A percentile compares a stretch with the other conserved stretches of the same genome.
phyloP scores from a whole-genome alignment of 768 basidiomycete genomes.

The Phylloporus rhodoxanthus region DNA sequence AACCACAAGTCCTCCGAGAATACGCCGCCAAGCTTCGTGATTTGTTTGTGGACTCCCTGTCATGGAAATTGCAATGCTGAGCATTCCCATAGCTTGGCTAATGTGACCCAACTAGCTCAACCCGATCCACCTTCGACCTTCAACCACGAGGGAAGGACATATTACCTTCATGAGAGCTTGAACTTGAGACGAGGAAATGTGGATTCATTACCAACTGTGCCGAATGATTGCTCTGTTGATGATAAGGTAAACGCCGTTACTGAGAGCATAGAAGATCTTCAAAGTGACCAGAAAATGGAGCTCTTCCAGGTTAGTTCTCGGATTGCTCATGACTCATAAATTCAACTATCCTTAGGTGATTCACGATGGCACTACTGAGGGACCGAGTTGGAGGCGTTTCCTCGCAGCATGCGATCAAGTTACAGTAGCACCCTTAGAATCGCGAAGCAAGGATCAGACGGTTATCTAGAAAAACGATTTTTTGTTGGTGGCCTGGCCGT shows the following conservation, averaged over 20 bases:
- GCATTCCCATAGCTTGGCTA: slow-evolving; percentile 29
- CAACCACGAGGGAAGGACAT: slow-evolving; percentile 32
- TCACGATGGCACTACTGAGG: slow-evolving; percentile 35
- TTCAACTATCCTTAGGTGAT: slow-evolving; percentile 35
- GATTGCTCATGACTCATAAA: not conserved
- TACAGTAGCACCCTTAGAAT: slow-evolving; percentile 27
- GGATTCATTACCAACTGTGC: slow-evolving; percentile 4
- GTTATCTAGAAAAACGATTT: slow-evolving; percentile 9
- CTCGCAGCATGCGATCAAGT: slow-evolving; percentile 41
- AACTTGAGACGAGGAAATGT: slow-evolving; percentile 41
- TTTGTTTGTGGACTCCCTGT: slow-evolving; percentile 36
- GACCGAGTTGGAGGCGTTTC: slow-evolving; percentile 42
- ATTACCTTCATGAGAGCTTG: slow-evolving; percentile 42
- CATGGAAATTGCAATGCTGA: slow-evolving; percentile 2
- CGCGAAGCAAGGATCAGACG: slow-evolving; percentile 15
- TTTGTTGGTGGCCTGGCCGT: not conserved
- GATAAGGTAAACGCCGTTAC: slow-evolving; percentile 22
- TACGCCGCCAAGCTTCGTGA: slow-evolving; percentile 37
- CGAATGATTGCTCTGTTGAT: slow-evolving; percentile 1
- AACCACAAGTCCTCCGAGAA: slow-evolving; percentile 37
- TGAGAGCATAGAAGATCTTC: slow-evolving; percentile 51
- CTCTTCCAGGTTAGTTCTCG: slow-evolving; percentile 46
- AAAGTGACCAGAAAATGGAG: slow-evolving; percentile 45
- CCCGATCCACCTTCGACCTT: slow-evolving; percentile 47
- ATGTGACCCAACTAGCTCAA: slow-evolving; percentile 26